These are phyloP conservation scores for Colletotrichum kahawae DNA, from an alignment of 2,329 filamentous ascomycete genomes.

Conservation along the genomic window DNA sequence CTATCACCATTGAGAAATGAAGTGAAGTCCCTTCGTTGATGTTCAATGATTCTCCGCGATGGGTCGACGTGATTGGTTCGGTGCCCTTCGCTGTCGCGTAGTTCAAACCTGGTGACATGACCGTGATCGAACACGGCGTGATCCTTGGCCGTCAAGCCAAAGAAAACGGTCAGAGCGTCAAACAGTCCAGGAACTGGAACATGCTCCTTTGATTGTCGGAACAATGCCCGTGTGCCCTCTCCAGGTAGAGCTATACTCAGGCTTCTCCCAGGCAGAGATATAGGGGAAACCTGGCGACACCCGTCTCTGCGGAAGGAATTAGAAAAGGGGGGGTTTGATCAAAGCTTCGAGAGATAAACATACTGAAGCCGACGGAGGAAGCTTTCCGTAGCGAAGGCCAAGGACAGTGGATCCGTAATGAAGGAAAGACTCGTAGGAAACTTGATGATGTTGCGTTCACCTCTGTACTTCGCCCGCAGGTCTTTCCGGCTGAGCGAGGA, in stretches of 20 bases:
- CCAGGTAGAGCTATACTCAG: slow-evolving; percentile 9
- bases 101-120: slow-evolving; percentile 1
- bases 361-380: not conserved
- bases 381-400: not conserved
- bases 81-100: not conserved
- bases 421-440: not conserved
- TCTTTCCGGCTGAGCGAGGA: not conserved
- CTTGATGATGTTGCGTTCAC: not conserved
- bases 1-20: not conserved
- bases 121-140: slow-evolving; percentile 3
- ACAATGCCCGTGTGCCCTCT: not conserved
- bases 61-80: not conserved
- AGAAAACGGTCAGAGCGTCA: slow-evolving; percentile 5
- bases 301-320: not conserved
- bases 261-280: not conserved
- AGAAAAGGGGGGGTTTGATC: fast-evolving
- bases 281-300: not conserved
- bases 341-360: not conserved
- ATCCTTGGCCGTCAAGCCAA: not conserved
- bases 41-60: slow-evolving; percentile 11
- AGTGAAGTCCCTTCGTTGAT: slow-evolving; percentile 8
- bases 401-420: not conserved
- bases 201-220: not conserved
- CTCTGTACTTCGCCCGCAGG: not conserved
- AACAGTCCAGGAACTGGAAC: not conserved